A percentile compares a stretch with the other conserved stretches of the same genome.
phyloP scores from a whole-genome alignment of 176 grass and related monocot genomes.

The Carex kokanica region DNA sequence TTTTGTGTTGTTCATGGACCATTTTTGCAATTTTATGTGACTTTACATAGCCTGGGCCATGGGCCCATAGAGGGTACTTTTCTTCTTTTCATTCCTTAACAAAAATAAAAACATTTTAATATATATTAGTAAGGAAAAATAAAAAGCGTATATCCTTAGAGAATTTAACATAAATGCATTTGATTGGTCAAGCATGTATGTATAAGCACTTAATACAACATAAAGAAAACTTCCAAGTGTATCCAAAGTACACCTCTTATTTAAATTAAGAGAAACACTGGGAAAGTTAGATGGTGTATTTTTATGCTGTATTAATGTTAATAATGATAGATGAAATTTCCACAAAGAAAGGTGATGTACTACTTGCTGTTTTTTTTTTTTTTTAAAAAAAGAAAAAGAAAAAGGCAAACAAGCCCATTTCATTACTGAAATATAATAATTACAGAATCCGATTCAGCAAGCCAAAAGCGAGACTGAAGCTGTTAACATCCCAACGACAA shows the following conservation, averaged over 20 bases:
- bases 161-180: too few species aligned
- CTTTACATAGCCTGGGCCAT: slow-evolving; percentile 92
- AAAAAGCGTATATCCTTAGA: too few species aligned
- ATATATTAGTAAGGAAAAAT: background rate
- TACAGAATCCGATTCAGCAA: too few species aligned
- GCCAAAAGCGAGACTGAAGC: too few species aligned
- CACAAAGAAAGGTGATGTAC: slow-evolving; percentile 45
- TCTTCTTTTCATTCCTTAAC: slow-evolving; percentile 88
- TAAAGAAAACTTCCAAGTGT: too few species aligned
- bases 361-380: slow-evolving; percentile 93
- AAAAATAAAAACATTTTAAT: background rate
- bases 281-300: background rate
- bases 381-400: too few species aligned
- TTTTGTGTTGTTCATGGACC: slow-evolving; percentile 54
- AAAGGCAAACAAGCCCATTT: too few species aligned
- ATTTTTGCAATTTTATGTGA: slow-evolving; percentile 69
- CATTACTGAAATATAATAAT: too few species aligned
- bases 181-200: too few species aligned
- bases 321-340: background rate
- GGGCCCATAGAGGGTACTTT: slow-evolving; percentile 90
- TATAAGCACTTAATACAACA: too few species aligned
- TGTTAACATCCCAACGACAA: too few species aligned
- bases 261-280: background rate
- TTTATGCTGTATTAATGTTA: background rate
- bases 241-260: too few species aligned